These are phyloP conservation scores for Paramarasmius palmivorus DNA, from an alignment of 1,284 basidiomycete species.

Conservation along the genomic window DNA sequence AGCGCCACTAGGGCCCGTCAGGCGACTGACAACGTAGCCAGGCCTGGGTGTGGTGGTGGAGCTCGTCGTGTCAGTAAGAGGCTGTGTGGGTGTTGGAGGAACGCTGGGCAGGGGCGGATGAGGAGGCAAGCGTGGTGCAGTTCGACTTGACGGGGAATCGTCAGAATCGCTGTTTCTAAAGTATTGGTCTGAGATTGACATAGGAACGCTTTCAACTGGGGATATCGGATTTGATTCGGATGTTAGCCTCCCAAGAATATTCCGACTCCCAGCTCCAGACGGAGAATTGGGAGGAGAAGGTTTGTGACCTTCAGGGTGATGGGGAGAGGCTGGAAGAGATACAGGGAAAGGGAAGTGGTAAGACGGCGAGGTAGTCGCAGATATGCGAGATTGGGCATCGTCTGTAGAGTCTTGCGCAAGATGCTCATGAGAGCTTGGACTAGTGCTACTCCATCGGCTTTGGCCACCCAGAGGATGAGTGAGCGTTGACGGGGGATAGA, in stretches of 20 bases:
- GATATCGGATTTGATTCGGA: constrained; percentile 32
- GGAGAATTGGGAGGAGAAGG: constrained; percentile 17
- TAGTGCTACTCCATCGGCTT: constrained; percentile 38
- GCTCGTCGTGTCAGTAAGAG: background rate
- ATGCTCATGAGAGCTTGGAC: constrained; percentile 24
- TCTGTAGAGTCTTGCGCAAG: background rate
- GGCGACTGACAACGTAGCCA: background rate
- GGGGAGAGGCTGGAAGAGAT: constrained; percentile 33
- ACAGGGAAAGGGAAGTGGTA: too few relatives aligned
- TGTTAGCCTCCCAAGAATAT: background rate
- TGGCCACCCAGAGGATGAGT: constrained; percentile 10
- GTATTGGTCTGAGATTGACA: constrained; percentile 67
- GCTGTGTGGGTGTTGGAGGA: constrained; percentile 12
- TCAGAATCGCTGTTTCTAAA: constrained; percentile 57
- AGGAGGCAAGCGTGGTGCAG: constrained; percentile 40
- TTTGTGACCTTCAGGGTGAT: constrained; percentile 28
- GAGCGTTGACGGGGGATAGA: constrained; percentile 2
- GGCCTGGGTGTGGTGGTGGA: background rate
- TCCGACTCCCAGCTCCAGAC: constrained; percentile 3
- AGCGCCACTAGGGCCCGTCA: too few relatives aligned
- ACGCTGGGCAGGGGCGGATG: constrained; percentile 52
- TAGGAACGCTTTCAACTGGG: constrained; percentile 66
- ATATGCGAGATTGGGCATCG: too few relatives aligned
- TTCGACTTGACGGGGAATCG: constrained; percentile 32
- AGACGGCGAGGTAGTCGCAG: too few relatives aligned